These are phyloP conservation scores for Senecio squalidus DNA, from an alignment of 140 eudicot genomes.

Conservation along the genomic window DNA sequence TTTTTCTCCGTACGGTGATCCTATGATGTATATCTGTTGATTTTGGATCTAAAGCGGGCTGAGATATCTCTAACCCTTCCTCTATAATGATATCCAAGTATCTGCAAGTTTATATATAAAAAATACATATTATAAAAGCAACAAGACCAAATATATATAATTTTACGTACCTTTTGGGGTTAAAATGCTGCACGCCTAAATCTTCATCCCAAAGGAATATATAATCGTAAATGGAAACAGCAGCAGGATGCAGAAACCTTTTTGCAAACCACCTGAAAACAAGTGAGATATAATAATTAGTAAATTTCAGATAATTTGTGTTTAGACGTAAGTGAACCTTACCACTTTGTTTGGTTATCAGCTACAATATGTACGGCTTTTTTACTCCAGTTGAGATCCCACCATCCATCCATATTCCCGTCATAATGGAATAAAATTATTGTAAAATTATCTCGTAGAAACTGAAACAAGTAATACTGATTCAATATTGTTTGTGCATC, in stretches of 20 bases:
- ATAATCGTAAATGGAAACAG: conserved; percentile 75
- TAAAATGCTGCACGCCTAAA: conserved; percentile 75
- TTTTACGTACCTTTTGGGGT: conserved; percentile 67
- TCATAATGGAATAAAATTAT: conserved; percentile 87
- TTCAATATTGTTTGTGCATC: conserved; percentile 1
- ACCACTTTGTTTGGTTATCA: conserved; percentile 96
- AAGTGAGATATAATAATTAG: not conserved
- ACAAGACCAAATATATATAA: not conserved
- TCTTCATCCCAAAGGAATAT: conserved; percentile 98
- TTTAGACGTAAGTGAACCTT: conserved; percentile 11
- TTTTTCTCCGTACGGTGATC: conserved; percentile 67
- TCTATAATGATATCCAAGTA: conserved; percentile 69
- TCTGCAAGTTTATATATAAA: conserved; percentile 36
- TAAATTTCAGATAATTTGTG: not conserved
- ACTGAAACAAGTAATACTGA: conserved; percentile 59
- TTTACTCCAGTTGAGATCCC: conserved; percentile 85
- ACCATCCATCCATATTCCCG: conserved; percentile 87
- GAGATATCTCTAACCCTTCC: conserved; percentile 88
- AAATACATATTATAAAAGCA: not conserved
- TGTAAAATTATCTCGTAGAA: conserved; percentile 88
- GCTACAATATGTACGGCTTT: conserved; percentile 80
- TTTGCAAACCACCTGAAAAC: conserved; percentile 96
- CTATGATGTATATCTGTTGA: conserved; percentile 98
- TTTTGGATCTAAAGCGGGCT: conserved; percentile 96
- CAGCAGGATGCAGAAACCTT: conserved; percentile 88